phyloP scores from a whole-genome alignment of 2,329 filamentous ascomycete genomes.

The Monilinia fructigena region DNA sequence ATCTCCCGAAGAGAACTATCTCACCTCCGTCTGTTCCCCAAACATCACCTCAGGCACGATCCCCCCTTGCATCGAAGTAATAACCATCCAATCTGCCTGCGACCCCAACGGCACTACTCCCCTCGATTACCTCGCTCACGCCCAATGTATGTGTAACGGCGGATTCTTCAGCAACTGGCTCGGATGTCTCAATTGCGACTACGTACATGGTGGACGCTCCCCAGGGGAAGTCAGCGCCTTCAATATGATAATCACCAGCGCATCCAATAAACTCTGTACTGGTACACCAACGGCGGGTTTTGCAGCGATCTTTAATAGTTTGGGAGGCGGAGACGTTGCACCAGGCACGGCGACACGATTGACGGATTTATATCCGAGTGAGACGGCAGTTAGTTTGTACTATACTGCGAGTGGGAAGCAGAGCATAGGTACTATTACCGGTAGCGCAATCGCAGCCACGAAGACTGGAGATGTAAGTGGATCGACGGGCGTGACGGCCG shows the following conservation, averaged over 20 bases:
- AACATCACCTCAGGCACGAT: constrained; percentile 29
- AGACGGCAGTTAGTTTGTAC: constrained; percentile 46
- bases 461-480: constrained; percentile 30
- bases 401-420: constrained; percentile 44
- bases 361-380: constrained; percentile 41
- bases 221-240: constrained; percentile 42
- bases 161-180: constrained; percentile 47
- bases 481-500: constrained; percentile 22
- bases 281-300: constrained; percentile 44
- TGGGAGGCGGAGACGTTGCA: constrained; percentile 33
- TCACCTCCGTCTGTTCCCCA: constrained; percentile 30
- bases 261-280: constrained; percentile 42
- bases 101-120: constrained; percentile 40
- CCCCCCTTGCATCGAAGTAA: constrained; percentile 41
- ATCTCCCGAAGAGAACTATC: constrained; percentile 23
- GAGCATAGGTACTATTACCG: constrained; percentile 46
- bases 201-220: constrained; percentile 44
- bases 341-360: constrained; percentile 40
- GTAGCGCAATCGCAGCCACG: constrained; percentile 43
- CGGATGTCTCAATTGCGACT: constrained; percentile 46
- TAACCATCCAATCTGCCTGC: constrained; percentile 41
- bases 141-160: constrained; percentile 46
- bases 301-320: constrained; percentile 40
- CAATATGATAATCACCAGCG: constrained; percentile 41
- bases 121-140: constrained; percentile 37